These are phyloP conservation scores for Neurospora tetrasperma DNA, from an alignment of 495 filamentous ascomycete genomes.

Conservation along the genomic window DNA sequence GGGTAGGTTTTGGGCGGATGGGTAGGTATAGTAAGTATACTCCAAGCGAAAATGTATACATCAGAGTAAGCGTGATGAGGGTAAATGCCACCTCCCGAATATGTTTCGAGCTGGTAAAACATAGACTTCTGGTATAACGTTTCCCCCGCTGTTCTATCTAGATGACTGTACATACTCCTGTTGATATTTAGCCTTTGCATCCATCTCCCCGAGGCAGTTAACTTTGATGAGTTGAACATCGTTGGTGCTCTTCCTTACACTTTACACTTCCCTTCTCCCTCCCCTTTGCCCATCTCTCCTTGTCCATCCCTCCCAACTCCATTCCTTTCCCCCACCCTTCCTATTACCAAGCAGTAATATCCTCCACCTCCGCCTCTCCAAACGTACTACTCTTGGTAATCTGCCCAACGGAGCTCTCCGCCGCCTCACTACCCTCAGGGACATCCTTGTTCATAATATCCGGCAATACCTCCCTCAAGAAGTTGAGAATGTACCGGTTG, in stretches of 20 bases:
- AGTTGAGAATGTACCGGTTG: conserved; percentile 74
- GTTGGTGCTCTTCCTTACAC: not conserved
- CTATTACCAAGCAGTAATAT: conserved; percentile 87
- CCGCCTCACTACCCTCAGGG: conserved; percentile 27
- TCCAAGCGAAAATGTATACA: too few relatives aligned
- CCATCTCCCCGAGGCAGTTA: not conserved
- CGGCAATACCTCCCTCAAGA: conserved; percentile 71
- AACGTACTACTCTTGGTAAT: conserved; percentile 76
- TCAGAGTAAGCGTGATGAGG: too few relatives aligned
- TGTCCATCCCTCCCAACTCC: not conserved
- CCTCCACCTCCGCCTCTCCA: conserved; percentile 90
- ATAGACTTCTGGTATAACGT: not conserved
- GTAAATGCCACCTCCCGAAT: too few relatives aligned
- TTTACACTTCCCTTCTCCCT: not conserved
- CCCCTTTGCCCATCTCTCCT: not conserved
- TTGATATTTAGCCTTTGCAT: not conserved
- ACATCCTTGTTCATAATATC: conserved; percentile 68
- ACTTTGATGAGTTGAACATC: not conserved
- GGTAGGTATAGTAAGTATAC: too few relatives aligned
- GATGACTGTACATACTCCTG: not conserved
- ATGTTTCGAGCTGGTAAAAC: not conserved
- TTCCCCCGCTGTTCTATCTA: not conserved
- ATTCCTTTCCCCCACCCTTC: not conserved
- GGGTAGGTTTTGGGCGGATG: not conserved
- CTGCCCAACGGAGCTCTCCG: conserved; percentile 34